Evolutionary conservation across 441 rosid genomes (phyloP), one percentile per base, ranked within the genome.

Genomic region (Bruguiera hainesii): DNA sequence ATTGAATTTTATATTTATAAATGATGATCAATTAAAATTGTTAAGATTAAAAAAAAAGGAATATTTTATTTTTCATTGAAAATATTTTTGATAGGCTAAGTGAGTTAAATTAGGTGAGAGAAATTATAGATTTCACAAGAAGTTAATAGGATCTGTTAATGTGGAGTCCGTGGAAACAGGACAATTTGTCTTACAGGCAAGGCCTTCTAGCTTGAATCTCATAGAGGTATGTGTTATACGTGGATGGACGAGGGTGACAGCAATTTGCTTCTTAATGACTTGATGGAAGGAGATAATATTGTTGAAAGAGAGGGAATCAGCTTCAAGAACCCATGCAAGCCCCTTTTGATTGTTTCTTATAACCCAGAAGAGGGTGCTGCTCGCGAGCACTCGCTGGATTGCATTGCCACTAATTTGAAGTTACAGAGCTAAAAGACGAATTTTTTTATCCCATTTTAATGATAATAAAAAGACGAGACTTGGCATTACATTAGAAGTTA

Each of bases 281-380:
- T 90, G 84, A 92, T 95, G 21, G 99, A 95, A 72, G 98, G 97
- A 73, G 87, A 91, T 53, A 92, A 91, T 78, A 85, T 80, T 26
- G 97, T 95, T 65, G 99, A 95, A 82, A 84, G 97, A 79, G 99
- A 95, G 84, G 99, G 99, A 76, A 85, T 95, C 71, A 95, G 99
- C 76, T 87, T 90, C 79, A 89, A 71, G 80, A 98, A 95, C 60
- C 97, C 98, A 4, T 92, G 99, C 85, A 92, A 86, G 71, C 99
- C 97, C 2, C 92, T 95, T 55, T 63, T 95, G 59, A 91, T 95
- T 76, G 90, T 96, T 61, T 92, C 98, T 20, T 92, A 92, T 74
- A 95, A 95, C 80, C 99, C 98, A 60, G 97, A 95, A 80, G 95
- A 95, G 84, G 99, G 99, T 72, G 87, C 87, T 79, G 98, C 90